Base-by-base conservation (phyloP, 495 filamentous ascomycete genomes). In the Aspergillus bertholletiae region DNA sequence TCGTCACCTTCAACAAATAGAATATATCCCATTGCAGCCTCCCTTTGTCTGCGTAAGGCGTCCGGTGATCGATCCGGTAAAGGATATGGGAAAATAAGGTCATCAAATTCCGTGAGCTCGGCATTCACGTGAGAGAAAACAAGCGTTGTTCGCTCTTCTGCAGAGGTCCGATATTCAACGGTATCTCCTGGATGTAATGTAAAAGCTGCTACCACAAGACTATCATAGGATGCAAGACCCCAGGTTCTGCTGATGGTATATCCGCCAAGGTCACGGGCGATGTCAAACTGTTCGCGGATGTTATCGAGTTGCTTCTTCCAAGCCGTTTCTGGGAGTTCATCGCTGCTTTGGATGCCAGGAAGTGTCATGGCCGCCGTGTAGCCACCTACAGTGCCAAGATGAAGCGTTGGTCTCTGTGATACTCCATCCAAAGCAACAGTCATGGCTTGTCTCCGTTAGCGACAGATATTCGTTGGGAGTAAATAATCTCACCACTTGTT, bases 181-280 rank as follows among this genome's bases (percentile, higher is more conserved):
- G 77, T 75, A 57, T 83, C 74, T 7, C 74, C 76, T 0, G 80
- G 79, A 55, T 83, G 78, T 48, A 72, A 48, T 1, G 74, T 78
- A 47, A 78, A 62, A 17, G 74, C 74, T 2, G 66, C 66, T 1
- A 74, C 77, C 32, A 72, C 56, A 2, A 73, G 59, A 32, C 72
- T 70, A 13, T 65, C 61, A 18, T 70, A 60, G 12, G 74, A 70
- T n/a, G 76, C 67, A 0, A 82, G 54, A 13, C 81, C 81, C 79
- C 80, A 81, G n/a, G 73, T 63, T 52, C 76, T 72, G 15, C 69
- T 64, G 12, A 71, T 46, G 7, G 67, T 66, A 43, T 78, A 55
- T 13, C 72, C 76, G 9, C 72, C 73, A 18, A 81, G 65, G 28
- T 79, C 76, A 18, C 69, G 66, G 13, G 74, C 65, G n/a, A 72